A percentile compares a stretch with the other conserved stretches of the same genome.
These are phyloP conservation scores for Phytophthora boehmeriae DNA, from an alignment of 352 stramenopile genomes.

Conservation along the genomic window DNA sequence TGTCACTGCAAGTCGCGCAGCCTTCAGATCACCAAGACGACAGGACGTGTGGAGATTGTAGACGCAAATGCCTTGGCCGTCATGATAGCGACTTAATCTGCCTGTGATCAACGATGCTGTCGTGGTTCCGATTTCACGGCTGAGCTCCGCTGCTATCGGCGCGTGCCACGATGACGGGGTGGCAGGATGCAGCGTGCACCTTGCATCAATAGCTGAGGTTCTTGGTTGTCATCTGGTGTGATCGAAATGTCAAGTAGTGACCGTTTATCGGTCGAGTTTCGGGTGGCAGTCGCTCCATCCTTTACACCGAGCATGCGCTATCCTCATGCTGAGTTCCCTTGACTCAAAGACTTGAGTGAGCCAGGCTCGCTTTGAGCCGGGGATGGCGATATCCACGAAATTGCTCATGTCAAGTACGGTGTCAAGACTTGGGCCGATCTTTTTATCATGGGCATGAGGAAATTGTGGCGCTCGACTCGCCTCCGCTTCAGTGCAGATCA, in stretches of 20 bases:
- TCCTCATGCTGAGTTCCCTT: conserved; percentile 12
- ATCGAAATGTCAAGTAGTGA: conserved; percentile 17
- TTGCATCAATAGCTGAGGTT: neutral
- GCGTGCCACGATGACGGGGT: too few relatives aligned
- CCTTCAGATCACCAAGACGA: neutral
- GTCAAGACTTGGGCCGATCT: conserved; percentile 1
- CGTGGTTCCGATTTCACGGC: neutral
- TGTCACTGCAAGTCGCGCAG: neutral
- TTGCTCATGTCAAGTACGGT: neutral
- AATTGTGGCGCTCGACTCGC: conserved; percentile 17
- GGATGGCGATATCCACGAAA: too few relatives aligned
- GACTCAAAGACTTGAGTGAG: too few relatives aligned
- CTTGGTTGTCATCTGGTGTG: conserved; percentile 4
- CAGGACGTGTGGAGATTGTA: neutral
- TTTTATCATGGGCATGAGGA: conserved; percentile 17
- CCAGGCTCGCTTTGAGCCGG: too few relatives aligned
- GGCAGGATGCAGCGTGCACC: too few relatives aligned
- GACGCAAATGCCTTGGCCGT: neutral
- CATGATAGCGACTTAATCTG: neutral
- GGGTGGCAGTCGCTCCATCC: conserved; percentile 14
- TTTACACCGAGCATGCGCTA: conserved; percentile 25
- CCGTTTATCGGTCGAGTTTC: conserved; percentile 9
- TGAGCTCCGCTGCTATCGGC: neutral
- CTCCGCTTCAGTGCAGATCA: conserved; percentile 24
- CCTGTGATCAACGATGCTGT: neutral